A percentile compares a stretch with the other conserved stretches of the same genome.
Evolutionary conservation across 2,329 filamentous ascomycete species (phyloP).

Genomic region (Xylaria sp.): DNA sequence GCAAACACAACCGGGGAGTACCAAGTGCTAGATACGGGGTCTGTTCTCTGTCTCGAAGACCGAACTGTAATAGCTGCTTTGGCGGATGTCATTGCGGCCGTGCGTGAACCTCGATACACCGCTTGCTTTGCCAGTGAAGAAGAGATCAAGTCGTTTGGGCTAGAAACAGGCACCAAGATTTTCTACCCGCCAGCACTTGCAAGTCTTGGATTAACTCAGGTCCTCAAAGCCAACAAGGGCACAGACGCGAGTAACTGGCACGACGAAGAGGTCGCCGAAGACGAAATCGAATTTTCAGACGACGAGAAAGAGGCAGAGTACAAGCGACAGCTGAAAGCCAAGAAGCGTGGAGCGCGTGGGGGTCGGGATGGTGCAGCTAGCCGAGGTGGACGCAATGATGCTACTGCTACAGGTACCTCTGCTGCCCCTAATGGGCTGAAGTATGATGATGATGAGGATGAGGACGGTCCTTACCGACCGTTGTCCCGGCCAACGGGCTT

Average conservation of each 20-base stretch:
- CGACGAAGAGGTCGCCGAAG: constrained; percentile 87
- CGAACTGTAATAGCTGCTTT: constrained; percentile 82
- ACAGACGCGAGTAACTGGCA: constrained; percentile 95
- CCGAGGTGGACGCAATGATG: constrained; percentile 53
- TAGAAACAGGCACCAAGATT: constrained; percentile 76
- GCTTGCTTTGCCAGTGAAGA: constrained; percentile 77
- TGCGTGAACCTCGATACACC: constrained; percentile 87
- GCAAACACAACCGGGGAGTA: constrained; percentile 83
- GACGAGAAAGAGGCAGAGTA: constrained; percentile 93
- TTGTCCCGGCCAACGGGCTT: constrained; percentile 75
- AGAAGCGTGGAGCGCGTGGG: constrained; percentile 61
- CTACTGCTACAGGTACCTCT: constrained; percentile 48
- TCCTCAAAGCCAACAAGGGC: constrained; percentile 81
- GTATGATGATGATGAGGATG: constrained; percentile 77
- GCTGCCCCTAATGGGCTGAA: constrained; percentile 61
- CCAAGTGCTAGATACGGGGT: constrained; percentile 84
- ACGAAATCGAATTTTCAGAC: constrained; percentile 95
- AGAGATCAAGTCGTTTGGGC: constrained; percentile 73
- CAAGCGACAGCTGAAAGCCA: constrained; percentile 75
- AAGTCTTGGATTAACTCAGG: constrained; percentile 86
- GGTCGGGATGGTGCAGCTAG: constrained; percentile 53
- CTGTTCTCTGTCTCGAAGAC: constrained; percentile 82
- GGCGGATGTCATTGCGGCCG: constrained; percentile 86
- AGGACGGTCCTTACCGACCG: constrained; percentile 76
- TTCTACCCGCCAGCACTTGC: constrained; percentile 85